Evolutionary conservation across 2,329 filamentous ascomycete genomes (phyloP).

Genomic region (Fusarium musae): DNA sequence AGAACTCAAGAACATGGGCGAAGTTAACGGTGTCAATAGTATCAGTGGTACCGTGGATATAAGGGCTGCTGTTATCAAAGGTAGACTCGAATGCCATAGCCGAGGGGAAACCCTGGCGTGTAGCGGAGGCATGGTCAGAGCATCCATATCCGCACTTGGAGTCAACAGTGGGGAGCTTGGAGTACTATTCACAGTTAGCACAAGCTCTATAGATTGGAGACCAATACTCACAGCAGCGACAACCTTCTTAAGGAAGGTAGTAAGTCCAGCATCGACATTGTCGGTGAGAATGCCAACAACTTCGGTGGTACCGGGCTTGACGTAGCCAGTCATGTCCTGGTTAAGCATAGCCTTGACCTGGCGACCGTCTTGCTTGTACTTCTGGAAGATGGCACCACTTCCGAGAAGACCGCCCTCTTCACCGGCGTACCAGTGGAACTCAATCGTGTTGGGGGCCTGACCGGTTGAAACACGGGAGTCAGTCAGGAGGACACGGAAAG

Average conservation of each 20-base stretch:
- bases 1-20: conserved; percentile 74
- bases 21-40: conserved; percentile 75
- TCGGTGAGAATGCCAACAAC: conserved; percentile 54
- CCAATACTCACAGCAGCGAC: conserved; percentile 40
- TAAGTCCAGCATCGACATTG: conserved; percentile 51
- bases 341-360: conserved; percentile 57
- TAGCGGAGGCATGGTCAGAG: conserved; percentile 71
- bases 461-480: conserved; percentile 71
- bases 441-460: conserved; percentile 75
- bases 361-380: conserved; percentile 48
- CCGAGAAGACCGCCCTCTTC: conserved; percentile 85
- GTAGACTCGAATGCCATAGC: conserved; percentile 72
- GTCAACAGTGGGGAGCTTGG: conserved; percentile 55
- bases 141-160: conserved; percentile 67
- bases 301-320: conserved; percentile 44
- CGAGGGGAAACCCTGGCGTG: conserved; percentile 72
- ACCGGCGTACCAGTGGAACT: conserved; percentile 89
- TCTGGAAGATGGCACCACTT: conserved; percentile 64
- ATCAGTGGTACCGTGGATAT: conserved; percentile 80
- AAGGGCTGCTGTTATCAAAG: conserved; percentile 70
- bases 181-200: conserved; percentile 41
- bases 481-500: conserved; percentile 75
- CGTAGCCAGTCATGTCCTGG: conserved; percentile 58
- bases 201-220: fast-evolving
- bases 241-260: conserved; percentile 52